Conservation (phyloP, 768 basidiomycete species). For the Vishniacozyma victoriae region DNA sequence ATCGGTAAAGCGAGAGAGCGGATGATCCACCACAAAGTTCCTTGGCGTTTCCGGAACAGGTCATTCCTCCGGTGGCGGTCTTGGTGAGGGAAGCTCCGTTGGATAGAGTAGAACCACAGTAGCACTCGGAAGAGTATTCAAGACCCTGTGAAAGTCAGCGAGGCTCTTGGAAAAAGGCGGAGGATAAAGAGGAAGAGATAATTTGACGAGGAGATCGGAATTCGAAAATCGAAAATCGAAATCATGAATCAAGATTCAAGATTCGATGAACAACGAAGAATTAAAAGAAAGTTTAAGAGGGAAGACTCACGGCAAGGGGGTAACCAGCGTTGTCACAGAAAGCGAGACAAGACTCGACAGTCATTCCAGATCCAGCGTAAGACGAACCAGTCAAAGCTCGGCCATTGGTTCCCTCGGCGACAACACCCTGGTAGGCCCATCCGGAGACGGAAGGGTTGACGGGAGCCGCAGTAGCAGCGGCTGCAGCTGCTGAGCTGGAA, state of each 20-base stretch:
- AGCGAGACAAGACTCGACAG: slow-evolving; percentile 6
- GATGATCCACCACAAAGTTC: slow-evolving; percentile 21
- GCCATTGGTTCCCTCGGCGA: slow-evolving; percentile 15
- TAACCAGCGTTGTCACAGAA: slow-evolving; percentile 11
- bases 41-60: slow-evolving; percentile 24
- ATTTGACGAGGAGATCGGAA: too few species aligned
- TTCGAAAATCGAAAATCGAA: too few species aligned
- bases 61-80: slow-evolving; percentile 3
- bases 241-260: too few species aligned
- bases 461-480: too few species aligned
- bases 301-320: slow-evolving; percentile 6
- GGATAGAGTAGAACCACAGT: slow-evolving; percentile 18
- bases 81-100: slow-evolving; percentile 18
- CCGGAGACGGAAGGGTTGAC: too few species aligned
- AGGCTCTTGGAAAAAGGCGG: too few species aligned
- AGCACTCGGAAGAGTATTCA: slow-evolving; percentile 22
- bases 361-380: slow-evolving; percentile 9
- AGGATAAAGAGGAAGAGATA: too few species aligned
- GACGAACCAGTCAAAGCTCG: slow-evolving; percentile 9
- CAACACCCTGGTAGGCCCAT: too few species aligned
- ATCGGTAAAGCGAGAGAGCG: slow-evolving; percentile 7
- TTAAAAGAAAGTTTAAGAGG: not conserved
- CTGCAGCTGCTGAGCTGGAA: too few species aligned
- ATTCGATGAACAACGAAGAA: too few species aligned
- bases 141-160: slow-evolving; percentile 1